Base-by-base conservation (phyloP, 106 monocot species). In the Cymbidium sinense region DNA sequence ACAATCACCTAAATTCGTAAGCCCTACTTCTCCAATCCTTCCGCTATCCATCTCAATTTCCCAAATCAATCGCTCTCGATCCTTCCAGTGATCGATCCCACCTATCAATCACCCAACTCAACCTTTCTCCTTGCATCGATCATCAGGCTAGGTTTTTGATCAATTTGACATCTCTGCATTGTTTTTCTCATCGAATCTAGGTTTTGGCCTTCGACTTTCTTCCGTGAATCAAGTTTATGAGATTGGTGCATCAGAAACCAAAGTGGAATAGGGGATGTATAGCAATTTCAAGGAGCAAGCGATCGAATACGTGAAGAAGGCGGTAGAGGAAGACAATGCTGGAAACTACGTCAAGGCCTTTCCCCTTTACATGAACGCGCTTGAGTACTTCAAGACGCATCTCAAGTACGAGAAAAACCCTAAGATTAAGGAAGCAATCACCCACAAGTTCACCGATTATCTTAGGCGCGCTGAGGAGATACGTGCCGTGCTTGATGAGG, bases 381-480 rank as follows among this genome's bases (percentile, higher is more conserved):
- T 94, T 9, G 93, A 94, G 80, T 94, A 94, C 88, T 94, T 94
- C 86, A 78, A 77, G 58, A 94, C 93, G 70, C 93, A 94, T 82
- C 93, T 94, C 80, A 94, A 88, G 78, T 88, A 88, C 81, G 88
- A 88, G 83, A 88, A 86, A 79, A 88, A 88, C 83, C 88, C 85
- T 75, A 94, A 94, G 86, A 86, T 94, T 81, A 88, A 87, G 82
- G 93, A 94, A 79, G 93, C 93, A 4, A 94, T 94, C 82, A 94
- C 93, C 70, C 88, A 88, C 78, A 94, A 94, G 84, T 94, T 94
- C 83, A 94, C 93, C 71, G 93, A 94, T 83, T 94, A 94, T 77
- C 93, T 94, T 64, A 86, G 93, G 76, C 90, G 93, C 29, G 93
- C 93, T 4, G 93, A 94, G 93, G 93, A 94, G 90, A 94, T 94